Evolutionary conservation across 345 rosid species (phyloP).

Genomic region (Atalantia buxifolia): DNA sequence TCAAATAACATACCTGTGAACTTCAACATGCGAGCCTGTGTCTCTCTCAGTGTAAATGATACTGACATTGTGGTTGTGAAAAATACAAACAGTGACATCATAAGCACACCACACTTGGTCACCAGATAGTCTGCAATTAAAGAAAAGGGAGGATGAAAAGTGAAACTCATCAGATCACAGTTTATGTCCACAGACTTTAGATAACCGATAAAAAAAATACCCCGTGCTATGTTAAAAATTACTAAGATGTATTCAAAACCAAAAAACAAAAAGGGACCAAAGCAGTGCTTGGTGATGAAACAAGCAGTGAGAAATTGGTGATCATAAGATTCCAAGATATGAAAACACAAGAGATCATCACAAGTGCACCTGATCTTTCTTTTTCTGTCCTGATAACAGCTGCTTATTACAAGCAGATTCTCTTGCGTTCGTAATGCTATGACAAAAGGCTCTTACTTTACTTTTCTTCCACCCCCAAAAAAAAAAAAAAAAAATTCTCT

Average conservation of each 20-base stretch:
- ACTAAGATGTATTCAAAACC: not conserved
- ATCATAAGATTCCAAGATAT: not conserved
- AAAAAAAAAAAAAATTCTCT: too few species aligned
- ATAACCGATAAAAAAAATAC: not conserved
- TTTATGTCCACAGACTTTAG: not conserved
- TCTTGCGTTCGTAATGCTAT: not conserved
- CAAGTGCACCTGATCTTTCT: not conserved
- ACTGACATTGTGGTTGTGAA: slow-evolving; percentile 99
- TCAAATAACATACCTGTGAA: slow-evolving; percentile 69
- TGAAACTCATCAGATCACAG: not conserved
- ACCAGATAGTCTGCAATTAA: slow-evolving; percentile 86
- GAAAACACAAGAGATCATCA: not conserved
- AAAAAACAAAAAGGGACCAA: not conserved
- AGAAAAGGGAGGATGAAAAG: slow-evolving; percentile 13
- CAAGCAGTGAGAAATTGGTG: not conserved
- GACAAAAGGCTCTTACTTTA: not conserved
- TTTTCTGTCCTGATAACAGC: not conserved
- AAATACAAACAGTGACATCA: slow-evolving; percentile 98
- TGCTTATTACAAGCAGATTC: not conserved
- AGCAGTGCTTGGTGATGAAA: not conserved
- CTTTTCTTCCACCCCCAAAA: not conserved
- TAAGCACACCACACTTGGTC: slow-evolving; percentile 95
- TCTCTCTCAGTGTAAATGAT: slow-evolving; percentile 96
- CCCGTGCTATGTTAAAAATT: not conserved
- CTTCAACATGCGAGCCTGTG: slow-evolving; percentile 96